A percentile compares a stretch with the other conserved stretches of the same genome.
These are phyloP conservation scores for Brassica carinata DNA, from an alignment of 345 rosid genomes.

Conservation along the genomic window DNA sequence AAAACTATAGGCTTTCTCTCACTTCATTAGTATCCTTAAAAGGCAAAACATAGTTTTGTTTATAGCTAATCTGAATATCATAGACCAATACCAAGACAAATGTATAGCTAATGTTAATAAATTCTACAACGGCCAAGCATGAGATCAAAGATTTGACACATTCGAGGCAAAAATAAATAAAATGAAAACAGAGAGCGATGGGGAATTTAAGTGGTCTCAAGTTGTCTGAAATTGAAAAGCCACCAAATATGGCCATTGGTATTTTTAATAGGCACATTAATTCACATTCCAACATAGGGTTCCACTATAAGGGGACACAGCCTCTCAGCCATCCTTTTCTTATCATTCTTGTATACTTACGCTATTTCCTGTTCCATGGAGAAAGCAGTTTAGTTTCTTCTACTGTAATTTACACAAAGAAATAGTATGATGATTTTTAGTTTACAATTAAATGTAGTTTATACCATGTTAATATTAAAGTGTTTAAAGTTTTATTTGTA, in stretches of 20 bases:
- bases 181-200: slow-evolving; percentile 20
- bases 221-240: slow-evolving; percentile 36
- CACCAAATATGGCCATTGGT: slow-evolving; percentile 36
- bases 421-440: background rate
- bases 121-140: slow-evolving; percentile 26
- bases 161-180: slow-evolving; percentile 23
- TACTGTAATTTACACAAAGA: background rate
- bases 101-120: background rate
- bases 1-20: slow-evolving; percentile 16
- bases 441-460: background rate
- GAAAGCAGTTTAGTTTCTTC: background rate
- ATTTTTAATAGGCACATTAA: slow-evolving; percentile 34
- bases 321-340: slow-evolving; percentile 36
- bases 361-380: background rate
- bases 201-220: slow-evolving; percentile 18
- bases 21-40: slow-evolving; percentile 16
- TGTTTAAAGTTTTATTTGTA: background rate
- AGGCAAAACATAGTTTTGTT: slow-evolving; percentile 3
- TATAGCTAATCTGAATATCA: background rate
- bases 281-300: slow-evolving; percentile 38
- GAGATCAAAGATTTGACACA: slow-evolving; percentile 31
- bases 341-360: slow-evolving; percentile 22
- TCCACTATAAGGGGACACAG: slow-evolving; percentile 33
- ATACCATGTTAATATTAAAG: background rate
- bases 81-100: background rate